These are phyloP conservation scores for Ceratobasidium theobromae DNA, from an alignment of 1,284 basidiomycete species.

Conservation along the genomic window DNA sequence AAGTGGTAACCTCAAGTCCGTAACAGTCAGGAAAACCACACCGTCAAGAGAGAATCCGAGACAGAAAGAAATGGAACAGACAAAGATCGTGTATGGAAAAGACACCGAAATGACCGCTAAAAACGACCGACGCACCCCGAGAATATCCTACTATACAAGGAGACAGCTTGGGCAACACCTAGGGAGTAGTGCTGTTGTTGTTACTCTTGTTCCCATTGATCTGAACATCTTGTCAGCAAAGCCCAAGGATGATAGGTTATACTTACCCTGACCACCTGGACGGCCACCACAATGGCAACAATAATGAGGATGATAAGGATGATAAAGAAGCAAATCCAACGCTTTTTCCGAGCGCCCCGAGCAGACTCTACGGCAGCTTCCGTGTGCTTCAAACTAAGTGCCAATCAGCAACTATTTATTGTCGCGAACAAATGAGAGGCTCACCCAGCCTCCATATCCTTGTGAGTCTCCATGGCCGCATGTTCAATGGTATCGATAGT, in stretches of 20 bases:
- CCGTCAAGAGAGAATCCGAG: background rate
- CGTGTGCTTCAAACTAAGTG: slow-evolving; percentile 46
- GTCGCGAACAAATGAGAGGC: slow-evolving; percentile 36
- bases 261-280: slow-evolving; percentile 49
- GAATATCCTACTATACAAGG: slow-evolving; percentile 1
- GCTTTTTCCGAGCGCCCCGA: slow-evolving; percentile 54
- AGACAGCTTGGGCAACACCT: background rate
- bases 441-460: slow-evolving; percentile 51
- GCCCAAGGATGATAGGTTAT: too few species aligned
- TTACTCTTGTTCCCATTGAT: too few species aligned
- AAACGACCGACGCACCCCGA: slow-evolving; percentile 20
- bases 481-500: slow-evolving; percentile 50
- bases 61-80: slow-evolving; percentile 9
- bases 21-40: background rate
- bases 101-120: slow-evolving; percentile 27
- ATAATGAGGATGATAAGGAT: slow-evolving; percentile 55
- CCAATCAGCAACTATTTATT: background rate
- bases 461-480: slow-evolving; percentile 48
- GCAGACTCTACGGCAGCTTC: slow-evolving; percentile 55
- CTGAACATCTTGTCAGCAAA: background rate
- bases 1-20: background rate
- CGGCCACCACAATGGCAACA: slow-evolving; percentile 60
- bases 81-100: slow-evolving; percentile 32
- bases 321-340: slow-evolving; percentile 49
- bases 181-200: background rate